phyloP scores from a whole-genome alignment of 768 basidiomycete species.

The Mycena floridula region DNA sequence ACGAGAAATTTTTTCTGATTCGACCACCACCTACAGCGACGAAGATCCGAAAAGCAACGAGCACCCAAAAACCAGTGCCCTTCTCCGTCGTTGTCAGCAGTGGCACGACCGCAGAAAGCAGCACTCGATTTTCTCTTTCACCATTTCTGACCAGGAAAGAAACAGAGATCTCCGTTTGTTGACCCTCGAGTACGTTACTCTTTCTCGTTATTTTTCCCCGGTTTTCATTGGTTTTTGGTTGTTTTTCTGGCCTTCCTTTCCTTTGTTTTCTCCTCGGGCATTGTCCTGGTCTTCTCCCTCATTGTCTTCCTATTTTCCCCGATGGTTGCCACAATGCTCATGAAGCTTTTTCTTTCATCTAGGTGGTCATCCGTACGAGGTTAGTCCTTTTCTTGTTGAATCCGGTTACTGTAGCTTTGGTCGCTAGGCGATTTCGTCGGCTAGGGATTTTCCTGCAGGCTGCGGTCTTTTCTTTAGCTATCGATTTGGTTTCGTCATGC shows the following conservation, averaged over 20 bases:
- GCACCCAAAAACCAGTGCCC: not conserved
- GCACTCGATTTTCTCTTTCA: constrained; percentile 32
- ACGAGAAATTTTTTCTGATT: too few species aligned
- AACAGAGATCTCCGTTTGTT: constrained; percentile 77
- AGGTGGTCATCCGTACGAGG: constrained; percentile 83
- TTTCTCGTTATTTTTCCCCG: constrained; percentile 1
- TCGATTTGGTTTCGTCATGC: too few species aligned
- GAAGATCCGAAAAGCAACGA: too few species aligned
- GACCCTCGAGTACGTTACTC: constrained; percentile 71
- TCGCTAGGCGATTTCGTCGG: too few species aligned
- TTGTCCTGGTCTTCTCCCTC: too few species aligned
- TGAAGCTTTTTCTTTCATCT: constrained; percentile 13
- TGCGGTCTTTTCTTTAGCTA: too few species aligned
- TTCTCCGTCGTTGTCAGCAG: constrained; percentile 16
- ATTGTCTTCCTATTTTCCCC: too few species aligned
- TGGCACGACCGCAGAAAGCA: constrained; percentile 35
- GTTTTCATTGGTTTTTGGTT: constrained; percentile 8
- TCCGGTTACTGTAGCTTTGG: constrained; percentile 1
- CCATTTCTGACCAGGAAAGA: constrained; percentile 71
- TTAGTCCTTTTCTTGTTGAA: constrained; percentile 23
- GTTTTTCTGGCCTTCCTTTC: too few species aligned
- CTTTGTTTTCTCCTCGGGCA: too few species aligned
- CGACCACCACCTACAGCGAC: too few species aligned
- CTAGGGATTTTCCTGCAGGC: too few species aligned
- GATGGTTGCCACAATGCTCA: constrained; percentile 7